These are phyloP conservation scores for Kwoniella botswanensis DNA, from an alignment of 768 basidiomycete genomes.

Conservation along the genomic window DNA sequence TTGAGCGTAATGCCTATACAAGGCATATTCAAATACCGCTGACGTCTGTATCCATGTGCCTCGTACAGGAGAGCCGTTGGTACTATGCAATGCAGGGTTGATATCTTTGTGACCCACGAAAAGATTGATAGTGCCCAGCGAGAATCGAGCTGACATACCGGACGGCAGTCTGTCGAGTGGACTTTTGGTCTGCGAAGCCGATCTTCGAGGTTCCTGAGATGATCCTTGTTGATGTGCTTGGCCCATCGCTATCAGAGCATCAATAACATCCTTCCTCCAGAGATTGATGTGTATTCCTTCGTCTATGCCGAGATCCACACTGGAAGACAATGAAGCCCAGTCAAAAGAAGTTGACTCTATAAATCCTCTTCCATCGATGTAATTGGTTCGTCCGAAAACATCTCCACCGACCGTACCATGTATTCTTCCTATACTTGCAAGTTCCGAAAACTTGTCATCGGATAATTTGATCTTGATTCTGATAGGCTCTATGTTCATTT, in stretches of 20 bases:
- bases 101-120: constrained; percentile 80
- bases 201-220: constrained; percentile 30
- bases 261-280: constrained; percentile 69
- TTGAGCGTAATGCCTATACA: constrained; percentile 43
- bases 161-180: constrained; percentile 62
- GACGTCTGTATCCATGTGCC: constrained; percentile 49
- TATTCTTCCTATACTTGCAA: constrained; percentile 36
- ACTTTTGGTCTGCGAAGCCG: neutral
- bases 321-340: constrained; percentile 38
- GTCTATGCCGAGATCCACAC: constrained; percentile 65
- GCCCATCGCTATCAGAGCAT: constrained; percentile 65
- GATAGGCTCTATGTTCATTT: constrained; percentile 39
- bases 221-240: constrained; percentile 44
- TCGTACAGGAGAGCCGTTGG: constrained; percentile 47
- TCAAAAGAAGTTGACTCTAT: constrained; percentile 31
- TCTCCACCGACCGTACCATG: constrained; percentile 38
- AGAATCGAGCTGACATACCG: constrained; percentile 66
- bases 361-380: constrained; percentile 2
- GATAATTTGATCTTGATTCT: constrained; percentile 35
- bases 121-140: constrained; percentile 68
- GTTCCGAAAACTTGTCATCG: constrained; percentile 29
- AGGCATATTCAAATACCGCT: constrained; percentile 45
- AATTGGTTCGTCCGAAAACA: constrained; percentile 29
- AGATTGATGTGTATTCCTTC: constrained; percentile 67
- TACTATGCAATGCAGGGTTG: constrained; percentile 71